Evolutionary conservation across 73 alveolate genomes (phyloP).

Genomic region (Paramecium caudatum): DNA sequence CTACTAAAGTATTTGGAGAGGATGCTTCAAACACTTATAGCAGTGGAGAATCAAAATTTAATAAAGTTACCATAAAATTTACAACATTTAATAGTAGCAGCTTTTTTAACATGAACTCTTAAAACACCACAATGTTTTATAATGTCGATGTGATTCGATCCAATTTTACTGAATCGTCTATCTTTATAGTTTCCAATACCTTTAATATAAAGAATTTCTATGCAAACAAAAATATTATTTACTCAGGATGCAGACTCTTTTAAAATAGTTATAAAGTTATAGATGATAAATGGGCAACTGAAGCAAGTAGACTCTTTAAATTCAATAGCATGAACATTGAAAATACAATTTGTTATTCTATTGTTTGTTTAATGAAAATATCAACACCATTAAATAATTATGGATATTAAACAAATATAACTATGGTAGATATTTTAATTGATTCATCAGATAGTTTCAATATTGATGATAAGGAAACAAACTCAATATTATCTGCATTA

Average conservation of each 20-base stretch:
- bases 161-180: not conserved
- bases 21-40: not conserved
- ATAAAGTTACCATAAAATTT: not conserved
- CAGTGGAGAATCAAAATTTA: not conserved
- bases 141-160: constrained; percentile 17
- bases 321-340: not conserved
- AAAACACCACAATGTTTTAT: not conserved
- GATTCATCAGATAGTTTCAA: not conserved
- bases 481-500: constrained; percentile 11
- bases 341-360: not conserved
- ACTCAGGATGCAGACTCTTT: not conserved
- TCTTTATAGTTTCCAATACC: not conserved
- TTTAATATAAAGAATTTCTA: not conserved
- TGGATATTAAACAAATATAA: not conserved
- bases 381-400: constrained; percentile 23
- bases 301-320: not conserved
- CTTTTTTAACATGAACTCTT: not conserved
- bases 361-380: not conserved
- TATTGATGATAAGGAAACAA: not conserved
- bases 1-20: not conserved
- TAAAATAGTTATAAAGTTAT: not conserved
- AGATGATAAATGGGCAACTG: not conserved
- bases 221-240: not conserved
- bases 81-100: not conserved
- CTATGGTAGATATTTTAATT: not conserved